Evolutionary conservation across 768 basidiomycete genomes (phyloP), one percentile per base, ranked within the genome.

Genomic region (Neoboletus subvelutipes): DNA sequence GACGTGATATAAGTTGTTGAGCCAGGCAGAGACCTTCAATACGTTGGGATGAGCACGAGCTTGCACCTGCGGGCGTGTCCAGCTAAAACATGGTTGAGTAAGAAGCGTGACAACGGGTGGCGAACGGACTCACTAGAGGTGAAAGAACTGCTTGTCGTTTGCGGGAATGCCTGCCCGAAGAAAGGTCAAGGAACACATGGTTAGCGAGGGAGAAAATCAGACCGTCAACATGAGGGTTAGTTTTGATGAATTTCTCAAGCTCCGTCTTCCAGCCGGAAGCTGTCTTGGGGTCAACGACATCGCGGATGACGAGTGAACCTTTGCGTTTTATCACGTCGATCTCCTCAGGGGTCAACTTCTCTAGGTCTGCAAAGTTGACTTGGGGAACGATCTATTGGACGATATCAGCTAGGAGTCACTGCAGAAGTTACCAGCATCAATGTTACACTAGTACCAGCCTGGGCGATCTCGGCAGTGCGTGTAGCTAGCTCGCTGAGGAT

Each of bases 1-100:
- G 37, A 70, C 62, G 52, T 79, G 80, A 67, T 87, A 88, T n/a
- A 88, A 69, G 33, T 81, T 79, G 72, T 88, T 89, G 40, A 87
- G 74, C 82, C 82, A 89, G 1, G 73, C 73, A 26, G 77, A 76
- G 0, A 79, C 77, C 17, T 77, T 79, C 24, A 90, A 74, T 20
- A 88, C 74, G 58, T 87, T 86, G 5, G 86, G 83, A 60, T 88
- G 84, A 10, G 84, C 78, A 24, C 87, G 81, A 11, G 87, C 88
- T 65, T 81, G 77, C n/a, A 89, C 82, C 66, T 88, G 86, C 10
- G 83, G 67, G 36, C 66, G 71, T 12, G 79, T 76, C 79, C 79
- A 81, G 67, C 79, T 80, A 34, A 26, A 57, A 28, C 7, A 1
- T 9, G 6, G 15, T 29, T 53, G 20, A 37, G 40, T 31, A 51